Evolutionary conservation across 2,329 filamentous ascomycete species (phyloP), one percentile per base, ranked within the genome.

Genomic region (Aureobasidium zeae): DNA sequence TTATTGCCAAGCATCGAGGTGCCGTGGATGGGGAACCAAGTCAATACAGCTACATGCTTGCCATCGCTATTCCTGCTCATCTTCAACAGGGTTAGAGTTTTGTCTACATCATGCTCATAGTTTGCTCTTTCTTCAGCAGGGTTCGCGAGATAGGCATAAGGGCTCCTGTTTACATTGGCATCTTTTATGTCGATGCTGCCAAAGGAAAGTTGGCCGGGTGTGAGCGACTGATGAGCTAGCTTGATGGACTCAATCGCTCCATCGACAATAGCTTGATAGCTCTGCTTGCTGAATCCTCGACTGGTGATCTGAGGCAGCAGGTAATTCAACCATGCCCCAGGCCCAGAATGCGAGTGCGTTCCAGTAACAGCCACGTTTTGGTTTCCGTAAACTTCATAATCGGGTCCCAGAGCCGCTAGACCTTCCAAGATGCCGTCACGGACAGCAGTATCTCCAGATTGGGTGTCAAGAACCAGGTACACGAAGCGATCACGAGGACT

Each of bases 291-390:
- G 54, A 94, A 95, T 0, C 89, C 89, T 47, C 83, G 73, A 56
- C 80, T 88, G 0, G 89, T 91, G 51, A 96, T 83, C 58, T 95
- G 88, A 6, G 88, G 89, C 5, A 95, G 71, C 8, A 96, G 73
- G 58, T 95, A 96, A 64, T 96, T 96, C 59, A 93, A 71, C 86
- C 87, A 96, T 5, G 83, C 89, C 2, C 84, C 89, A 0, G 89
- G 88, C 0, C 88, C 89, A 17, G 87, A 81, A 64, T 96, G 89
- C 19, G 85, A 91, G 62, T 96, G 89, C 0, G 89, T 96, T 43
- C 88, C 89, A 0, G 86, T 94, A 16, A 96, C 75, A 24, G 89
- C 89, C 25, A 95, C 66, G 57, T 94, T 96, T 53, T 83, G 74
- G 55, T 83, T 75, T 34, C 73, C 76, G 62, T 95, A 96, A 20